Evolutionary conservation across 192 early-diverging fungal genomes (phyloP), one percentile per base, ranked within the genome.

Genomic region (Gigaspora rosea): DNA sequence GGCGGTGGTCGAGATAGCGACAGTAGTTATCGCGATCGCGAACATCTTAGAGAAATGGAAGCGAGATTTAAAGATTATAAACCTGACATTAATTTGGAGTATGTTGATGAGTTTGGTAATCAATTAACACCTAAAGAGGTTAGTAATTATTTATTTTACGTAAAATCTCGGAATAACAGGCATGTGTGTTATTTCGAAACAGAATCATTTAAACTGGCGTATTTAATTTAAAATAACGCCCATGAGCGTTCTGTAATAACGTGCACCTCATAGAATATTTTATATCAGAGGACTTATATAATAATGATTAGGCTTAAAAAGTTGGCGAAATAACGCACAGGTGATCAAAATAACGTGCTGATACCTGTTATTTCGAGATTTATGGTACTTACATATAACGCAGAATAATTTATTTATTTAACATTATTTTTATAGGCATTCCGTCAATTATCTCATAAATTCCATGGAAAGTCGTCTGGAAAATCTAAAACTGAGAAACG

Each of bases 401-500:
- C 22, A 22, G 22, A 63, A 2, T 63, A 12, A 63, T 54, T 49
- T 76, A 63, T 15, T 48, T 49, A 32, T 65, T 63, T 32, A 61
- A 71, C 71, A 71, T 52, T 18, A 49, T 51, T 54, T 54, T 75
- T 20, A 12, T 71, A 91, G 86, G 97, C 97, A 0, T 99, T 94
- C 83, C 88, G 93, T 74, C 89, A 90, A 73, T 81, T 95, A 46
- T 95, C 95, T 50, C 96, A 99, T 62, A 95, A 93, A 63, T 99
- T 99, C 89, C 97, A 99, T 79, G 97, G 97, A 16, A 94, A 95
- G 71, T 88, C 89, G 8, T 93, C 92, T 49, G 97, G 97, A 48
- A 97, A 97, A 79, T 89, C 90, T 81, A 99, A 99, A 88, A 95
- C 93, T 8, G 97, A 99, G 75, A 96, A 95, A 83, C 79, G 92